Conservation (phyloP, 306 rosid genomes). For the Canavalia gladiata region DNA sequence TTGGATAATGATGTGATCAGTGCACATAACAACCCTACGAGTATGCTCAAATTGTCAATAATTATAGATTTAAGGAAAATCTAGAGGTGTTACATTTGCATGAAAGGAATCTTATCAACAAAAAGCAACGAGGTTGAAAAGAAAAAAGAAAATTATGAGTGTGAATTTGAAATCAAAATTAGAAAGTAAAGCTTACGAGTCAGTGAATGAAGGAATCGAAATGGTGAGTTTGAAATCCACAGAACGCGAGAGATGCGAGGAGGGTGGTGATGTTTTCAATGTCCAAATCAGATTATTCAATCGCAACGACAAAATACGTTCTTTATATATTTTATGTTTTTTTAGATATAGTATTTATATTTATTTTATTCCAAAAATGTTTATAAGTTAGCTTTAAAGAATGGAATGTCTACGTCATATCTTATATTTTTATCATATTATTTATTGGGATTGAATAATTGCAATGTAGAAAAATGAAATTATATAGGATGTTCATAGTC, state of each 20-base stretch:
- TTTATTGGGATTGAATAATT: neutral
- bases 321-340: neutral
- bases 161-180: constrained; percentile 36
- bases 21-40: neutral
- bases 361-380: neutral
- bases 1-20: constrained; percentile 14
- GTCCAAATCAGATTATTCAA: neutral
- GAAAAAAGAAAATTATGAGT: neutral
- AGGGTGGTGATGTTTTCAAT: constrained; percentile 30
- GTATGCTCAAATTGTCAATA: neutral
- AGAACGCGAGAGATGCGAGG: constrained; percentile 28
- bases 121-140: constrained; percentile 10
- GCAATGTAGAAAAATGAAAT: neutral
- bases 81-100: neutral
- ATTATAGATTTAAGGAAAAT: neutral
- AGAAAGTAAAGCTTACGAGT: constrained; percentile 36
- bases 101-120: neutral
- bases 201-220: constrained; percentile 28
- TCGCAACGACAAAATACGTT: neutral
- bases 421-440: neutral
- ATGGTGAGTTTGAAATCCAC: constrained; percentile 33
- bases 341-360: neutral
- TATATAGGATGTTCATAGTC: too few relatives aligned
- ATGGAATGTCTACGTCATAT: neutral
- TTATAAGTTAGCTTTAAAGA: neutral